These are phyloP conservation scores for Fusarium brachygibbosum DNA, from an alignment of 2,329 filamentous ascomycete species.

Conservation along the genomic window DNA sequence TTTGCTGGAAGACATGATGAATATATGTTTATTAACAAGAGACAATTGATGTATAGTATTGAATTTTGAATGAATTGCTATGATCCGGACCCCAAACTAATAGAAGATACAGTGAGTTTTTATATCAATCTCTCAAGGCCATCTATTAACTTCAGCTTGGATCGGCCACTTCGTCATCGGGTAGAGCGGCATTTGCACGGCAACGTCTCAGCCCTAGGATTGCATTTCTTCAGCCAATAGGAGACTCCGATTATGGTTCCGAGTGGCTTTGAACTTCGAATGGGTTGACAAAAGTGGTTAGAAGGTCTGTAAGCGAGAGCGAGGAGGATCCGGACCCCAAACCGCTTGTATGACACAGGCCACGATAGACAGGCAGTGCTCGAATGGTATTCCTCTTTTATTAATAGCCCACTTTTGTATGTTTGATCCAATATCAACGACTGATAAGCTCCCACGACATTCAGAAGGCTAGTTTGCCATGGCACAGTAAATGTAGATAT, in stretches of 20 bases:
- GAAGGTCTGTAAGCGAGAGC: constrained; percentile 14
- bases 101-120: constrained; percentile 8
- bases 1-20: constrained; percentile 29
- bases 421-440: background rate
- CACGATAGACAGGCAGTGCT: background rate
- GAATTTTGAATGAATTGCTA: background rate
- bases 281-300: constrained; percentile 10
- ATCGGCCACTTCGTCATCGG: constrained; percentile 37
- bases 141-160: background rate
- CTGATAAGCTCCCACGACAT: too few species aligned
- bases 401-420: background rate
- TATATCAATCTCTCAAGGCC: background rate
- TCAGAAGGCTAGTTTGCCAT: too few species aligned
- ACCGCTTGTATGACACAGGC: background rate
- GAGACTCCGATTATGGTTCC: background rate
- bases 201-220: constrained; percentile 30
- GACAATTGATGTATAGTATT: fast-evolving
- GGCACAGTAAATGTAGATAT: too few species aligned
- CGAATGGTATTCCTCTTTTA: background rate
- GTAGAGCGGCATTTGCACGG: constrained; percentile 21
- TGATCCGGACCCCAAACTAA: background rate
- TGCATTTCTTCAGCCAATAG: constrained; percentile 11
- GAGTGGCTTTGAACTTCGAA: constrained; percentile 11
- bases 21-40: background rate
- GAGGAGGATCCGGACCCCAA: background rate